Evolutionary conservation across 148 eudicot genomes (phyloP), one percentile per base, ranked within the genome.

Genomic region (Rhododendron ovatum): DNA sequence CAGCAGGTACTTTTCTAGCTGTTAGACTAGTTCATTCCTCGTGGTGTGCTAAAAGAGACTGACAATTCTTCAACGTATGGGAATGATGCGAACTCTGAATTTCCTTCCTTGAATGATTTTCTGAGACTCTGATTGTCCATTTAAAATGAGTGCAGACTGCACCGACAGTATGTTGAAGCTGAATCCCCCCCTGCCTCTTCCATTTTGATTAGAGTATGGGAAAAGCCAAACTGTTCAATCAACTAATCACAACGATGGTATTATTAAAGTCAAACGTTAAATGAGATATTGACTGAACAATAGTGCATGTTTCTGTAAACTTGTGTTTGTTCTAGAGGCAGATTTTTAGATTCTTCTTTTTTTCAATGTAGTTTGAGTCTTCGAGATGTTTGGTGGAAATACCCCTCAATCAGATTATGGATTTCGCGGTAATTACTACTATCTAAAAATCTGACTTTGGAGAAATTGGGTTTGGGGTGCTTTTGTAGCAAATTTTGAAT

Each of bases 1-100:
- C 85, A 81, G 28, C 83, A 84, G 91, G 92, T 91, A 87, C 1
- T 65, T 82, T 53, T 26, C 63, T 63, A 43, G 47, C 73, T 83
- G 37, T 80, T 78, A 65, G 11, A 76, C 76, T 33, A 35, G 6
- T 35, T 35, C 17, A 57, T 76, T 82, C 33, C 55, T 75, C 39
- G 14, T 53, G 20, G 57, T 76, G 35, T 73, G 84, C 53, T 51
- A 81, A 73, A 69, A 71, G 9, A 51, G 65, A 71, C 12, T 10
- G 67, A 37, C 51, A 53, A 73, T 13, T 51, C 61, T 83, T 67
- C 74, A 8, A 24, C 37, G 28, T 39, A 26, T 41, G 53, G 15
- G 24, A 63, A n/a, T 65, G 26, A 28, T 83, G 10, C 51, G 35
- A 48, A 78, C 50, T 47, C 57, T n/a, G 15, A 47, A 47, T 47